These are phyloP conservation scores for Reticulascus tulasneorum DNA, from an alignment of 2,329 filamentous ascomycete genomes.

Conservation along the genomic window DNA sequence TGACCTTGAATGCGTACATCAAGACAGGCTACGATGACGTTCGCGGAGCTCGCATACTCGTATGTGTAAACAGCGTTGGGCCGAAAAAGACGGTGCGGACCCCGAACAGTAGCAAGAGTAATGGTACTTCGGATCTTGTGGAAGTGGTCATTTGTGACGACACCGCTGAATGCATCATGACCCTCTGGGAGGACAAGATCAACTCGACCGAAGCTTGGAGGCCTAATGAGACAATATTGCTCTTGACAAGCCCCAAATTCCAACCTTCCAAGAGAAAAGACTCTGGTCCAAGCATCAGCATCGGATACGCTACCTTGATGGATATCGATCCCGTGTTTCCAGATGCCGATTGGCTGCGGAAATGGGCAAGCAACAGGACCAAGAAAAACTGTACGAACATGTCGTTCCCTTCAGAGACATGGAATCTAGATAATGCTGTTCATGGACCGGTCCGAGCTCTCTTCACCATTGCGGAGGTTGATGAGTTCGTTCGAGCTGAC, in stretches of 20 bases:
- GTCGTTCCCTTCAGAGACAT: conserved; percentile 38
- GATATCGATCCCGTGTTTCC: conserved; percentile 51
- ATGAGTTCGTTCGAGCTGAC: conserved; percentile 33
- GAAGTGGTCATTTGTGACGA: conserved; percentile 55
- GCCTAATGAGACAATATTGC: conserved; percentile 44
- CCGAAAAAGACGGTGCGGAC: conserved; percentile 42
- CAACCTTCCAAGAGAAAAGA: neutral
- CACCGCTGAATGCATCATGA: conserved; percentile 48
- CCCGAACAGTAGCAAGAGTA: neutral
- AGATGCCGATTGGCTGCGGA: conserved; percentile 51
- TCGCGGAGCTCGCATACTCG: conserved; percentile 45
- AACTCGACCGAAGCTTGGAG: conserved; percentile 38
- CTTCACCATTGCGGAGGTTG: conserved; percentile 39
- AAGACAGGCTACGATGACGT: conserved; percentile 48
- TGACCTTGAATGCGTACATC: conserved; percentile 53
- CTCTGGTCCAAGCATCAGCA: conserved; percentile 22
- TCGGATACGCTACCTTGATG: conserved; percentile 41
- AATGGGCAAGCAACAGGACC: conserved; percentile 40
- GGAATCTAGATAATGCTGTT: conserved; percentile 29
- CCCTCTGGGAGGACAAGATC: conserved; percentile 49
- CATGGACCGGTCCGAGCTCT: conserved; percentile 28
- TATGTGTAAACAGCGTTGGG: conserved; percentile 56
- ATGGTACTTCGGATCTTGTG: conserved; percentile 34
- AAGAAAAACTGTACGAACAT: conserved; percentile 48
- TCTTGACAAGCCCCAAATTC: conserved; percentile 41